These are phyloP conservation scores for Fimicolochytrium jonesii DNA, from an alignment of 192 early-diverging fungal genomes.

Conservation along the genomic window DNA sequence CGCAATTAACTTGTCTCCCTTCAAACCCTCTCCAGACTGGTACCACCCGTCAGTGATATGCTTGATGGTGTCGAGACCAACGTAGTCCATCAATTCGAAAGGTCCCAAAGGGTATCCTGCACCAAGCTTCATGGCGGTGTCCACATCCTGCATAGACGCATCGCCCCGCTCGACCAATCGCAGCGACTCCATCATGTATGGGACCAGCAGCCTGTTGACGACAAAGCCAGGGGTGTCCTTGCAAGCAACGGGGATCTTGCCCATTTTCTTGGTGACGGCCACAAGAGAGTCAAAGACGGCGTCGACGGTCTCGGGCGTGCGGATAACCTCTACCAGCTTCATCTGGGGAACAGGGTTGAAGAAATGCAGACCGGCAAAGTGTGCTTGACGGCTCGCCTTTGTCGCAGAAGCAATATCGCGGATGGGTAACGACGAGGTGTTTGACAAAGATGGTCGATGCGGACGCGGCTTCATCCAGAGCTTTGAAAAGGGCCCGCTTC, in stretches of 20 bases:
- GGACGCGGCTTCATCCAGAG: slow-evolving; percentile 69
- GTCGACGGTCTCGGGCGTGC: slow-evolving; percentile 58
- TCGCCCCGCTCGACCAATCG: slow-evolving; percentile 90
- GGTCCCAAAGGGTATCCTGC: slow-evolving; percentile 98
- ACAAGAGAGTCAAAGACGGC: slow-evolving; percentile 63
- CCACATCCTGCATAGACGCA: slow-evolving; percentile 79
- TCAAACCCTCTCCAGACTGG: slow-evolving; percentile 72
- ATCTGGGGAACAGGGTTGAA: slow-evolving; percentile 99
- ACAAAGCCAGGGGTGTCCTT: too few species aligned
- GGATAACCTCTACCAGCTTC: slow-evolving; percentile 94
- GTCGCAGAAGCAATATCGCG: slow-evolving; percentile 68
- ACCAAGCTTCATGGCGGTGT: slow-evolving; percentile 96
- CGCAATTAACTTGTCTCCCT: slow-evolving; percentile 65
- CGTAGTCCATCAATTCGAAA: slow-evolving; percentile 76
- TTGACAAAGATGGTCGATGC: slow-evolving; percentile 76
- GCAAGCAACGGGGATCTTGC: slow-evolving; percentile 88
- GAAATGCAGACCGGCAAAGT: slow-evolving; percentile 89
- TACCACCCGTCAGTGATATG: slow-evolving; percentile 95
- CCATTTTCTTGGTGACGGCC: slow-evolving; percentile 67
- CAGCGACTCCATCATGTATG: slow-evolving; percentile 95
- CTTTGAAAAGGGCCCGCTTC: slow-evolving; percentile 79
- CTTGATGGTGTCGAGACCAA: slow-evolving; percentile 94
- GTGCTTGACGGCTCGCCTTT: slow-evolving; percentile 41
- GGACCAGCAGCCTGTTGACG: slow-evolving; percentile 93
- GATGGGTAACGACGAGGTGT: slow-evolving; percentile 90